These are phyloP conservation scores for Pythium myriotylum DNA, from an alignment of 352 stramenopile genomes.

Conservation along the genomic window DNA sequence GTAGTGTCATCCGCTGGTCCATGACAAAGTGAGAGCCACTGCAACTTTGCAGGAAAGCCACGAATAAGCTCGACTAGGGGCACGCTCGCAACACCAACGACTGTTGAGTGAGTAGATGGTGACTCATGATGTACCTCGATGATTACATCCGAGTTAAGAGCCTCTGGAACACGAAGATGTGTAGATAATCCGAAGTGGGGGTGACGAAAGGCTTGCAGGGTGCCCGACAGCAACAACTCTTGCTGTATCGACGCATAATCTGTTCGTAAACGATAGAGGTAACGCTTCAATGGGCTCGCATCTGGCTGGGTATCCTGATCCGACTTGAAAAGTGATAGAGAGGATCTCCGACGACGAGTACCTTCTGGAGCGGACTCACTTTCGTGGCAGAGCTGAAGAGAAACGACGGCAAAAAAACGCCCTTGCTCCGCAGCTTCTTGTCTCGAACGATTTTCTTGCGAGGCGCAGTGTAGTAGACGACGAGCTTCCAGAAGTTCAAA, in stretches of 20 bases:
- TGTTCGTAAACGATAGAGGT: slow-evolving; percentile 51
- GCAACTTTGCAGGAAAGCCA: slow-evolving; percentile 61
- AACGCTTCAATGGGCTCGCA: neutral
- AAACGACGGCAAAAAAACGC: slow-evolving; percentile 24
- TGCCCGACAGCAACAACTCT: slow-evolving; percentile 49
- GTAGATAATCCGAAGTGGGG: slow-evolving; percentile 43
- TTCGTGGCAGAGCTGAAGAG: slow-evolving; percentile 13
- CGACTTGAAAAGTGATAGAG: slow-evolving; percentile 8
- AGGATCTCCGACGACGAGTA: slow-evolving; percentile 4
- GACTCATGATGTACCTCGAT: slow-evolving; percentile 54
- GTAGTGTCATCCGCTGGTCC: neutral
- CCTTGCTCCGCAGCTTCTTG: slow-evolving; percentile 17
- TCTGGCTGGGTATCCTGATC: neutral
- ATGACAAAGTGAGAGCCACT: slow-evolving; percentile 49
- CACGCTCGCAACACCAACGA: slow-evolving; percentile 37
- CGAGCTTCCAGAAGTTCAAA: slow-evolving; percentile 64
- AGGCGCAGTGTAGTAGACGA: slow-evolving; percentile 24
- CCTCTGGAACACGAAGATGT: slow-evolving; percentile 52
- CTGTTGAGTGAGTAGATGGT: slow-evolving; percentile 21
- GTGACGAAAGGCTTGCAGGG: slow-evolving; percentile 46
- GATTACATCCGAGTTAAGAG: slow-evolving; percentile 37
- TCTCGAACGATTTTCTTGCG: neutral
- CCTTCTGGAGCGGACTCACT: neutral
- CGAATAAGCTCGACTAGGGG: slow-evolving; percentile 56
- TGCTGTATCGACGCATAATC: slow-evolving; percentile 48